These are phyloP conservation scores for Diaporthe vaccinii DNA, from an alignment of 2,329 filamentous ascomycete genomes.

Conservation along the genomic window DNA sequence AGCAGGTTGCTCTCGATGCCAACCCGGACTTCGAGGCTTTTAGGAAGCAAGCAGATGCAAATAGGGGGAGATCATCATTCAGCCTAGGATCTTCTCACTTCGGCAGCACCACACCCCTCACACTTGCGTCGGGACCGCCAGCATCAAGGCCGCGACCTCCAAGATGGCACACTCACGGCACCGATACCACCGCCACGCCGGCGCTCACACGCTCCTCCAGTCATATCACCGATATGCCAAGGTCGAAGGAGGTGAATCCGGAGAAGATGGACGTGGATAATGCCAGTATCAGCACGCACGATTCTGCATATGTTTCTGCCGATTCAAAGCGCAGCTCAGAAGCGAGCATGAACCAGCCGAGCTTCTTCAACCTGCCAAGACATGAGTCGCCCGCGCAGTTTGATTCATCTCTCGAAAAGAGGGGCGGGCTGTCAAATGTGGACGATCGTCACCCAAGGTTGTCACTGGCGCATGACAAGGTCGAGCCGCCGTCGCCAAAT, in stretches of 20 bases:
- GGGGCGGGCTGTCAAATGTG: conserved; percentile 54
- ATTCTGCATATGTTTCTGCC: conserved; percentile 68
- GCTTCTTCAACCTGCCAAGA: conserved; percentile 56
- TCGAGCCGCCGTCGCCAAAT: conserved; percentile 55
- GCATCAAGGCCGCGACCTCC: conserved; percentile 57
- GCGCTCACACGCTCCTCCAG: conserved; percentile 1
- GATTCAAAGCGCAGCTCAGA: conserved; percentile 68
- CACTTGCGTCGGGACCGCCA: conserved; percentile 44
- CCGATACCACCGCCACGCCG: conserved; percentile 50
- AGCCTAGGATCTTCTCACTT: conserved; percentile 62
- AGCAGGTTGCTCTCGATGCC: conserved; percentile 78
- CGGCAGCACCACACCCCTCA: conserved; percentile 48
- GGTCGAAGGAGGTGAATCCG: conserved; percentile 42
- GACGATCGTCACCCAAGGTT: conserved; percentile 68
- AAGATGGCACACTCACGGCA: conserved; percentile 64
- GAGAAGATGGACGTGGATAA: conserved; percentile 59
- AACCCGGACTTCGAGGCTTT: conserved; percentile 89
- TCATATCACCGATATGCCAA: conserved; percentile 33
- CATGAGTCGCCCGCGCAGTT: conserved; percentile 62
- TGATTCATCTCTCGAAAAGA: conserved; percentile 54
- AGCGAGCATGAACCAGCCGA: conserved; percentile 58
- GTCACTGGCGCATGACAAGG: conserved; percentile 64
- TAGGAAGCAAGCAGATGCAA: conserved; percentile 77
- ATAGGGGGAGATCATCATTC: conserved; percentile 62
- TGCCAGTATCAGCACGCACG: conserved; percentile 60